These are phyloP conservation scores for Hypoxylon sp. DNA, from an alignment of 2,329 filamentous ascomycete species.

Conservation along the genomic window DNA sequence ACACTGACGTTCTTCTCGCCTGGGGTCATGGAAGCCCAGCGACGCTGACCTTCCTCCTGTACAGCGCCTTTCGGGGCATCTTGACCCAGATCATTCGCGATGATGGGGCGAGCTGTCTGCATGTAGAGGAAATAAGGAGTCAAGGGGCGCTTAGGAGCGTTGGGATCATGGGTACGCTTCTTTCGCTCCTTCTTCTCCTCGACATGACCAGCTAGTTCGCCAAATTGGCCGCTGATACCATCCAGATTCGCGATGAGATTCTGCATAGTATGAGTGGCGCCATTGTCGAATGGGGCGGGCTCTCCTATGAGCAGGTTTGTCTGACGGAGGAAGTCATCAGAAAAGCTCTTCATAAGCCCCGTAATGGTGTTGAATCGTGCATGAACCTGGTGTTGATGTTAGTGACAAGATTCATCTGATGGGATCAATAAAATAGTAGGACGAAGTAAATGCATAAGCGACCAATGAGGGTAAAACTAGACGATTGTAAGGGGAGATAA, in stretches of 20 bases:
- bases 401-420: slow-evolving; percentile 48
- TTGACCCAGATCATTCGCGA: slow-evolving; percentile 82
- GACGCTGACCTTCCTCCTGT: slow-evolving; percentile 86
- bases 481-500: background rate
- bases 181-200: slow-evolving; percentile 90
- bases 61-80: slow-evolving; percentile 87
- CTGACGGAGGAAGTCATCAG: slow-evolving; percentile 88
- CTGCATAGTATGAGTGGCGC: slow-evolving; percentile 56
- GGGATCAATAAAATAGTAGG: background rate
- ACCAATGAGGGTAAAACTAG: background rate
- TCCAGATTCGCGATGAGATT: slow-evolving; percentile 68
- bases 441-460: background rate
- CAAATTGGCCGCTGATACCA: slow-evolving; percentile 63
- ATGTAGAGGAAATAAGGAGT: slow-evolving; percentile 97
- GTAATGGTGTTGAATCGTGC: slow-evolving; percentile 84
- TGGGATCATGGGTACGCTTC: slow-evolving; percentile 89
- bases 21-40: slow-evolving; percentile 85
- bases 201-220: slow-evolving; percentile 64
- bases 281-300: slow-evolving; percentile 66
- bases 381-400: slow-evolving; percentile 73
- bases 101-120: slow-evolving; percentile 86
- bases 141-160: slow-evolving; percentile 92
- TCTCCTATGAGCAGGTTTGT: slow-evolving; percentile 85
- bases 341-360: slow-evolving; percentile 83
- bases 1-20: slow-evolving; percentile 74